Conservation (phyloP, 116 monocot species). For the Zostera marina region DNA sequence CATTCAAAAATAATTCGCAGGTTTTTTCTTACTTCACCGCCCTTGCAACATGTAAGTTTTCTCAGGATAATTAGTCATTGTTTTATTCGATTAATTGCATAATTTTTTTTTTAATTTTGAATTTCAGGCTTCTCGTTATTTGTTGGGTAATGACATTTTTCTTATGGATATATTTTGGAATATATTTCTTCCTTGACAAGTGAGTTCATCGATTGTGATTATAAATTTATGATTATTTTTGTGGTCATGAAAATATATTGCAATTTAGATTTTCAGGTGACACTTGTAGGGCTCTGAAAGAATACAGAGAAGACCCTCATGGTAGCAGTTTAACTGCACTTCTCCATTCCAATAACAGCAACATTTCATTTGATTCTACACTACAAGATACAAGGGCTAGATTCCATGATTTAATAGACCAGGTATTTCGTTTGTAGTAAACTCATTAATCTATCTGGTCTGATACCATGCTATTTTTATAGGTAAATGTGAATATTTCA, state of each 20-base stretch:
- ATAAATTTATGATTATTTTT: no score
- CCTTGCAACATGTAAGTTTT: slow-evolving; percentile 38
- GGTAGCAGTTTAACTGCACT: slow-evolving; percentile 64
- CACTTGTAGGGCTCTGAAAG: slow-evolving; percentile 62
- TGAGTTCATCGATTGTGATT: slow-evolving; percentile 7
- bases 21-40: slow-evolving; percentile 17
- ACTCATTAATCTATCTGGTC: not conserved
- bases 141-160: slow-evolving; percentile 68
- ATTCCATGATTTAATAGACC: slow-evolving; percentile 39
- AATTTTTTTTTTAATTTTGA: not conserved
- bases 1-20: not conserved
- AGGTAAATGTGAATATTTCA: slow-evolving; percentile 82
- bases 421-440: slow-evolving; percentile 18
- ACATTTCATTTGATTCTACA: slow-evolving; percentile 20
- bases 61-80: not conserved
- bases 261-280: slow-evolving; percentile 64
- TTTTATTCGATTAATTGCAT: not conserved
- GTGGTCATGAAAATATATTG: not conserved
- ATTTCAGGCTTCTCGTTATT: slow-evolving; percentile 41
- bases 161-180: slow-evolving; percentile 62
- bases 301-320: slow-evolving; percentile 41
- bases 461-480: not conserved
- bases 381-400: slow-evolving; percentile 34
- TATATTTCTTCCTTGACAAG: slow-evolving; percentile 78
- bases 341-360: slow-evolving; percentile 48